Base-by-base conservation (phyloP, 2,329 filamentous ascomycete genomes). In the Didymella exigua region DNA sequence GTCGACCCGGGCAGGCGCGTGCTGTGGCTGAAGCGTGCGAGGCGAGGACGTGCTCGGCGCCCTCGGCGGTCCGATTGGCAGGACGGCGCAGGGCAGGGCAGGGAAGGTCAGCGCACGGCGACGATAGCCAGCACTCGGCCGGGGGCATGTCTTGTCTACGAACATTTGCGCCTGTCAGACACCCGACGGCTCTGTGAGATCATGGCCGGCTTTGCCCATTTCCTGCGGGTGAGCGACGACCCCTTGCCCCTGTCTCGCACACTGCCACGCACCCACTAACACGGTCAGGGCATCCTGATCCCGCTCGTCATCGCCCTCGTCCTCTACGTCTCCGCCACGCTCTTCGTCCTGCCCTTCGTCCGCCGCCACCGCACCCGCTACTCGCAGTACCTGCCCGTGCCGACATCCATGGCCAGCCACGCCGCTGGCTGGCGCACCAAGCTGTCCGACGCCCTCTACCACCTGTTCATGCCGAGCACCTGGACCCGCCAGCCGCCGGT, bases 341-440 rank as follows among this genome's bases (percentile, higher is more conserved):
- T 76, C 62, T 44, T 76, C 56, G 51, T 81, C 59, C 60, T 80
- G 21, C 79, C 79, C 40, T 72, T 81, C 42, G 65, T 77, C 43
- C 77, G 76, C 64, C 74, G 72, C 46, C 75, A 81, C 61, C 73
- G 76, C 62, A 70, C 67, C 53, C 75, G 75, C 64, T 80, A 80
- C 70, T 69, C 66, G 53, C 76, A 79, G 50, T 76, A 77, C 61
- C 71, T 76, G 2, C 79, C 79, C 62, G 70, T 79, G 34, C 68
- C 75, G 33, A 49, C 29, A 18, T 14, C 49, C 31, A 50, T 66
- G 19, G 30, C 65, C 37, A 34, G 49, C 3, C 54, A 62, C 46
- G 58, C 66, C 9, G 31, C 60, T 8, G 60, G 60, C 29, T 72
- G 66, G 67, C 71, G 71, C 18, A 71, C 67, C 2, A 72, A 73